Evolutionary conservation across 306 rosid genomes (phyloP), one percentile per base, ranked within the genome.

Genomic region (Oemleria cerasiformis): DNA sequence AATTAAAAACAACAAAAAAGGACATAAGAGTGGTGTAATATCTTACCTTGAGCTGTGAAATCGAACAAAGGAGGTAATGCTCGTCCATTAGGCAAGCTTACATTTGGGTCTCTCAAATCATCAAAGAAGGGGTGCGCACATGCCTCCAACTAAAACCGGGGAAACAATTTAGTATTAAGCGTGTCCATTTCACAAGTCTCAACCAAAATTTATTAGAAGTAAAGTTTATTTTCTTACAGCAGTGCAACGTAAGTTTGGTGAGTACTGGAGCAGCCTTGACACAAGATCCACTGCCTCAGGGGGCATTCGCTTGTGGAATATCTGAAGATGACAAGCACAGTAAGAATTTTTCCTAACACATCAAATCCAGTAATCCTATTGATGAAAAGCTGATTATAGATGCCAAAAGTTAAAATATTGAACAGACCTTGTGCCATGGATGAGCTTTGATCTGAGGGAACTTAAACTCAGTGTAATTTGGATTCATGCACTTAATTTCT

Each of bases 401-500:
- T 15, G 47, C 58, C 42, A 30, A 56, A 12, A 23, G 23, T 8
- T 20, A 21, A 30, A 41, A 56, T n/a, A 45, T 19, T 56, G 65
- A 21, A 44, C 82, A 56, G 77, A 90, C 96, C 98, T 92, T 92
- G 81, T 92, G 98, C 98, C 96, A 92, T 0, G 98, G 98, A 75
- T 92, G 98, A 10, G 92, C 96, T 84, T 92, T 92, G 67, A 92
- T 92, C 76, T 92, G 98, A 77, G 96, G 98, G 78, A 92, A 92
- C 86, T 87, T 92, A 63, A 84, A 92, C 68, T 92, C 97, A 1
- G 84, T 87, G 83, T 92, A 92, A 79, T 88, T 85, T 49, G 98
- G 98, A 82, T 92, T 92, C 98, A 92, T 92, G 85, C 98, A 92
- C 81, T 84, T 90, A 57, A 92, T 92, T 82, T 92, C 98, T 85